These are phyloP conservation scores for Botrytis hyacinthi DNA, from an alignment of 2,329 filamentous ascomycete genomes.

Conservation along the genomic window DNA sequence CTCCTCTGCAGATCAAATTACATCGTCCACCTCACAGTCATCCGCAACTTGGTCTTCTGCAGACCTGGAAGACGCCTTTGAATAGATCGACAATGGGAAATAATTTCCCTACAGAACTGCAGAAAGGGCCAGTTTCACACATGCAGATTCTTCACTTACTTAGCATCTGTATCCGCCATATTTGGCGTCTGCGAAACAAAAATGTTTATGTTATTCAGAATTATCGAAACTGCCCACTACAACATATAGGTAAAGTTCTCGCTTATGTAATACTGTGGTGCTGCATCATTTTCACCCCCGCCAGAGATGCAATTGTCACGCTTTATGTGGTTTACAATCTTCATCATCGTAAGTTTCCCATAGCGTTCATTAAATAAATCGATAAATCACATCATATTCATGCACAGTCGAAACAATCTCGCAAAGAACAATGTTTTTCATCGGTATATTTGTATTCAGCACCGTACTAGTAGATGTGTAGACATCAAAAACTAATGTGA, in stretches of 20 bases:
- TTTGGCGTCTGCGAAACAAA: slow-evolving; percentile 9
- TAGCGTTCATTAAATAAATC: neutral
- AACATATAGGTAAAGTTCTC: slow-evolving; percentile 8
- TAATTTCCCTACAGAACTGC: neutral
- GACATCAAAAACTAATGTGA: slow-evolving; percentile 15
- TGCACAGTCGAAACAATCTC: neutral
- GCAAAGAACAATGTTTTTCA: neutral
- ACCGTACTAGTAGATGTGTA: neutral
- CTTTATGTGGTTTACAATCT: neutral
- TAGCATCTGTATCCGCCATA: slow-evolving; percentile 35
- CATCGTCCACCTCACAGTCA: neutral
- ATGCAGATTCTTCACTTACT: slow-evolving; percentile 27
- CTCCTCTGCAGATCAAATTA: neutral
- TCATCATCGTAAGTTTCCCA: neutral
- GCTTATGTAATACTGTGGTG: slow-evolving; percentile 6
- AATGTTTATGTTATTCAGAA: slow-evolving; percentile 3
- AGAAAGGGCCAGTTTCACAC: neutral
- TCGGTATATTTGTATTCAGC: neutral
- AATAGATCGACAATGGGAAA: neutral
- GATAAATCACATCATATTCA: neutral
- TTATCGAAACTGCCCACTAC: slow-evolving; percentile 13
- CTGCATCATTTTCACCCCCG: neutral
- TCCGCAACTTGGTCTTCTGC: neutral
- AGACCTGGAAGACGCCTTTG: neutral
- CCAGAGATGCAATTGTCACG: neutral